A percentile compares a stretch with the other conserved stretches of the same genome.
These are phyloP conservation scores for Stenocarpella maydis DNA, from an alignment of 2,329 filamentous ascomycete species.

Conservation along the genomic window DNA sequence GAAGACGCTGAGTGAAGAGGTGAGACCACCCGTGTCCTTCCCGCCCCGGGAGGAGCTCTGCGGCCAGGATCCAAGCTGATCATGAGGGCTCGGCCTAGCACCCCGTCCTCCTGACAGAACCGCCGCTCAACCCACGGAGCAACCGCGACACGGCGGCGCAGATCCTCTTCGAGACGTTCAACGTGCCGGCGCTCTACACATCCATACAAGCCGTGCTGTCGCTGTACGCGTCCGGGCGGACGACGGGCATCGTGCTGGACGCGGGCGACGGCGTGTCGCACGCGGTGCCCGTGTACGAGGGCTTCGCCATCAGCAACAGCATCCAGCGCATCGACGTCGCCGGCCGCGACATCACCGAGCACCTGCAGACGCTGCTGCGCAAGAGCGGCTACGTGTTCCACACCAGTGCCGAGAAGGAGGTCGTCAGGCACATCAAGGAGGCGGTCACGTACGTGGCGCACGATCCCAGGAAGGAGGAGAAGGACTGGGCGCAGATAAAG, in stretches of 20 bases:
- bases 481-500: constrained; percentile 89
- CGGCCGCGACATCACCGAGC: constrained; percentile 93
- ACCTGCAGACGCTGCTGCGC: constrained; percentile 87
- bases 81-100: constrained; percentile 62
- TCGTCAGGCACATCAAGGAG: constrained; percentile 98
- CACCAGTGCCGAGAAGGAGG: constrained; percentile 98
- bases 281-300: constrained; percentile 96
- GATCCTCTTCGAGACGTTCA: constrained; percentile 98
- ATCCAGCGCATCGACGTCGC: constrained; percentile 97
- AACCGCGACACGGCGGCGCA: constrained; percentile 97
- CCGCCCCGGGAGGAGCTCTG: neutral
- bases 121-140: constrained; percentile 91
- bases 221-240: constrained; percentile 93
- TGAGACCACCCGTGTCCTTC: constrained; percentile 46
- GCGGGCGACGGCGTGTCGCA: constrained; percentile 96
- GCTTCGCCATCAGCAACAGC: constrained; percentile 94
- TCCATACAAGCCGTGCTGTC: constrained; percentile 97
- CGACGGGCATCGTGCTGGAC: constrained; percentile 94
- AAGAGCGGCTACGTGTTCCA: constrained; percentile 96
- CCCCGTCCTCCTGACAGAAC: constrained; percentile 94
- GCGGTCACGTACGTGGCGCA: constrained; percentile 89
- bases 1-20: constrained; percentile 97
- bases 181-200: constrained; percentile 94
- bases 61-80: constrained; percentile 24
- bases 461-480: constrained; percentile 93